Evolutionary conservation across 768 basidiomycete genomes (phyloP), one percentile per base, ranked within the genome.

Genomic region (Inosperma sp.): DNA sequence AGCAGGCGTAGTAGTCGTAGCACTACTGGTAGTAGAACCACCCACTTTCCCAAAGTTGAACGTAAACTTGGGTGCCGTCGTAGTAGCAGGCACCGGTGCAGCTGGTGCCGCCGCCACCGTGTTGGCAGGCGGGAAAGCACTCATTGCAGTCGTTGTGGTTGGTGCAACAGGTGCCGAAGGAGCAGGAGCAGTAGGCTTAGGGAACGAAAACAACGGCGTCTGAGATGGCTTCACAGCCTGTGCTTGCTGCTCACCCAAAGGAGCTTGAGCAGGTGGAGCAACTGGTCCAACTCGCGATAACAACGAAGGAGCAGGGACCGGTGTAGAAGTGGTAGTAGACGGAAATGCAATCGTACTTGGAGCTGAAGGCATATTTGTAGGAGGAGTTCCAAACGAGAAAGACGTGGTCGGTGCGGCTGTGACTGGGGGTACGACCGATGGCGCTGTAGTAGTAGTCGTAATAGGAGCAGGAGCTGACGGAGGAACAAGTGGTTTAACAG

Each of bases 401-500:
- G 40, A n/a, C n/a, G n/a, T n/a, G n/a, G n/a, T 23, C 21, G 42
- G 30, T 13, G 35, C 27, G 12, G 48, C 13, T 26, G 48, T 27
- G 7, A 36, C 27, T 29, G 36, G 14, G 33, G 21, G 16, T n/a
- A 26, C 22, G 27, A 23, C 19, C 1, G 46, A 5, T 6, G 29
- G 21, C 0, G 10, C 36, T 19, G 29, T 21, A 33, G 37, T 26
- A 17, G 39, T 13, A 33, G 41, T 25, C 26, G 40, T 22, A n/a
- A 46, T 47, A 7, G 46, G 16, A 19, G 48, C 46, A 30, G 48
- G n/a, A n/a, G n/a, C n/a, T n/a, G n/a, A n/a, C n/a, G n/a, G n/a
- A n/a, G n/a, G n/a, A n/a, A n/a, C n/a, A n/a, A n/a, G 46, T 9
- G 52, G 29, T 12, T 52, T 48, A 2, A 55, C 22, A 23, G 64